A percentile compares a stretch with the other conserved stretches of the same genome.
Conservation (phyloP, 176 grass and related monocot species). For the Puya raimondii region DNA sequence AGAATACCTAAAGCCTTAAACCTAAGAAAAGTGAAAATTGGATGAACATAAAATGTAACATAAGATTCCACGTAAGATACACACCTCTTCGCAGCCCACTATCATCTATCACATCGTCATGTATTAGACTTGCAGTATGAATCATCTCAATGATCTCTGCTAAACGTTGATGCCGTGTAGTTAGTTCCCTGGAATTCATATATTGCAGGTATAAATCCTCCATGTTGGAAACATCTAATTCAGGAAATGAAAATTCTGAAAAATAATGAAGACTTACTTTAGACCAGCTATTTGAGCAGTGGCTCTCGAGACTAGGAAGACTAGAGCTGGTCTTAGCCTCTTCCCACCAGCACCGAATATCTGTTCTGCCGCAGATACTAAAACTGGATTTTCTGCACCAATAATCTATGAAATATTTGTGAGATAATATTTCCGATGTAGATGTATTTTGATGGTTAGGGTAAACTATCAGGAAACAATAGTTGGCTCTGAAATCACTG, state of each 20-base stretch:
- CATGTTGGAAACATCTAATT: not conserved
- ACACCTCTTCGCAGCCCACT: slow-evolving; percentile 90
- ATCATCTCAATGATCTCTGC: slow-evolving; percentile 99
- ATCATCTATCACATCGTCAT: slow-evolving; percentile 95
- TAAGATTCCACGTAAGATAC: not conserved
- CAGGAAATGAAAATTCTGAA: not conserved
- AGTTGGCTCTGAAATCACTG: not conserved
- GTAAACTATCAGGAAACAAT: slow-evolving; percentile 1
- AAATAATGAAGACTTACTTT: slow-evolving; percentile 38
- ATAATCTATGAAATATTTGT: slow-evolving; percentile 53
- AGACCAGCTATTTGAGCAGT: slow-evolving; percentile 68
- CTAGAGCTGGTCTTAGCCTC: slow-evolving; percentile 82
- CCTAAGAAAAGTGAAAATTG: no score
- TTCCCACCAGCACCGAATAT: slow-evolving; percentile 98
- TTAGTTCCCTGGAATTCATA: slow-evolving; percentile 58
- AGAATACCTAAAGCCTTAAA: no score
- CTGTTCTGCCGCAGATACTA: slow-evolving; percentile 81
- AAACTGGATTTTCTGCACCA: slow-evolving; percentile 90
- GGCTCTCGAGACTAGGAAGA: slow-evolving; percentile 92
- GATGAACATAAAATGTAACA: not conserved
- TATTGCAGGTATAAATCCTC: slow-evolving; percentile 13
- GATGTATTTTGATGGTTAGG: not conserved
- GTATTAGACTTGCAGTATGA: slow-evolving; percentile 97
- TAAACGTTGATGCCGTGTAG: slow-evolving; percentile 63
- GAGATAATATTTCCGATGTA: slow-evolving; percentile 9